Base-by-base conservation (phyloP, 768 basidiomycete genomes). In the Mycena crocata region DNA sequence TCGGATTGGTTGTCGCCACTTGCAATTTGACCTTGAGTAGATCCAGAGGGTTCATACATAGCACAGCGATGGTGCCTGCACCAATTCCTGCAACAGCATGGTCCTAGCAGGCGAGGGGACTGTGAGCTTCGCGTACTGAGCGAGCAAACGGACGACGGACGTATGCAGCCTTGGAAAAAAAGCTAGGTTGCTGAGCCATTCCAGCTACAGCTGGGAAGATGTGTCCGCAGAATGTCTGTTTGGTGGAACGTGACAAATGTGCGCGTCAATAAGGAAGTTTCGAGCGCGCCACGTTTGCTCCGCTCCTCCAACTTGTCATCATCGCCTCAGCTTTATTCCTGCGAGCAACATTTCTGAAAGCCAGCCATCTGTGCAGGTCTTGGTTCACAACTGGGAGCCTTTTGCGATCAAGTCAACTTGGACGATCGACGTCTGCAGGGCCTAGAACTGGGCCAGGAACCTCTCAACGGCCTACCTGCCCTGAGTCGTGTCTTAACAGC, bases 1-100 rank as follows among this genome's bases (percentile, higher is more conserved):
- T 79, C 0, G 86, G 87, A 35, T 83, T 85, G 32, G 84, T 79
- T 0, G 93, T 96, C 24, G 91, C 88, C 8, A 98, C 93, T 79
- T 99, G 98, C 57, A 95, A 89, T 75, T 95, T 92, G 76, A 98
- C 86, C 81, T 99, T 99, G 79, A 99, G 85, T 14, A 99, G 86
- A 80, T 99, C 98, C 35, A 99, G 86, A 9, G 98, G 98, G 77
- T 99, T 96, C 94, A 99, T 96, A 79, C 94, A 94, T 32, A 98
- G 84, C 51, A 96, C 95, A 37, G 95, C 93, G 73, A 92, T 90
- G 71, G 94, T 89, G 62, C 98, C 98, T 40, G 98, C 96, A 55
- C 93, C 92, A 56, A 99, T 87, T 61, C 98, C 98, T 46, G 95
- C 94, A 57, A 90, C 89, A 34, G 97, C 96, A 90, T 98, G 96